Evolutionary conservation across 345 rosid genomes (phyloP).

Genomic region (Rhodamnia argentea): DNA sequence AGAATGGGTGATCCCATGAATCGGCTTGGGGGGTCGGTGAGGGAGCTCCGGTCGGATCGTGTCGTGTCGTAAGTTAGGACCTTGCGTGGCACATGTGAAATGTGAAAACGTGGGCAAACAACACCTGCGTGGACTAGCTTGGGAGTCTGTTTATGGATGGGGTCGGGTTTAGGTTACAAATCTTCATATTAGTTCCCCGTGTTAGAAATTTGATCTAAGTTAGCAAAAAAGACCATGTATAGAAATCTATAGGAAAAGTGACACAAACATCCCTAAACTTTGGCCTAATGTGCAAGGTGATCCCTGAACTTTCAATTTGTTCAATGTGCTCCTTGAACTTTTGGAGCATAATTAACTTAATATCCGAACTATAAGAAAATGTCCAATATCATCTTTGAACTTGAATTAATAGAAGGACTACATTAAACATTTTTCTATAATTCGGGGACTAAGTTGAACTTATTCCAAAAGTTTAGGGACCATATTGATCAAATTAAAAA

Average conservation of each 20-base stretch:
- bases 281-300: too few species aligned
- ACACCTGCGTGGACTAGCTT: too few species aligned
- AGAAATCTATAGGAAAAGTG: background rate
- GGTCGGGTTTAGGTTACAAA: background rate
- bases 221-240: background rate
- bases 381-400: too few species aligned
- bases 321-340: accelerated
- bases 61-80: background rate
- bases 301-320: too few species aligned
- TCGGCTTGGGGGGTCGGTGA: accelerated
- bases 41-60: background rate
- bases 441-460: too few species aligned
- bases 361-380: too few species aligned
- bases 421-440: too few species aligned
- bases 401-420: too few species aligned
- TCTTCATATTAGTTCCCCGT: background rate
- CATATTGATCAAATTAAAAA: too few species aligned
- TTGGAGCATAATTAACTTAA: too few species aligned
- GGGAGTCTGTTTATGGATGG: background rate
- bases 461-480: too few species aligned
- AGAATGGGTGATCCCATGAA: background rate
- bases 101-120: background rate
- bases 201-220: background rate
- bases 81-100: background rate
- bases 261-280: too few species aligned